Percentiles rank a stretch among this genome's conserved stretches.
Evolutionary conservation across 208 protist species (phyloP).

Genomic region (Trypanosoma cruzi): DNA sequence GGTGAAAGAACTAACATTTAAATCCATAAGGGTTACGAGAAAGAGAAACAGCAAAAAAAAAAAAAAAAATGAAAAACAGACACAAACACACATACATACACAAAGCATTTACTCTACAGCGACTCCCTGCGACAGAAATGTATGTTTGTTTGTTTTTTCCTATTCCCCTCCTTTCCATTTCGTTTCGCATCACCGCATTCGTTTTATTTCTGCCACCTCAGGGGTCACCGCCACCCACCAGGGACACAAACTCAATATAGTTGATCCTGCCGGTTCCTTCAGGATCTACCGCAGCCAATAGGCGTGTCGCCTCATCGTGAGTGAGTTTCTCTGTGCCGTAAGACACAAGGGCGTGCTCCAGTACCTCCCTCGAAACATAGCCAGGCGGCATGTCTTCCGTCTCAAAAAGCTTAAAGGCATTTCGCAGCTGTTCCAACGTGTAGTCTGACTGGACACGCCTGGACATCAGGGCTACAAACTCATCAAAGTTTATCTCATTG

Average conservation of each 20-base stretch:
- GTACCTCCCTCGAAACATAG: conserved; percentile 80
- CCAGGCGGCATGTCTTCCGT: conserved; percentile 79
- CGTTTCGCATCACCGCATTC: background rate
- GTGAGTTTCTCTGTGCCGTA: conserved; percentile 90
- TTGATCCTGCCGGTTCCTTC: conserved; percentile 84
- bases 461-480: conserved; percentile 91
- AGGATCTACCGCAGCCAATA: conserved; percentile 82
- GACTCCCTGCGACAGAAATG: background rate
- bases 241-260: conserved; percentile 89
- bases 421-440: conserved; percentile 84
- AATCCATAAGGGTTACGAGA: background rate
- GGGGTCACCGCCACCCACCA: conserved; percentile 51
- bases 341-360: conserved; percentile 87
- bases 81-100: background rate
- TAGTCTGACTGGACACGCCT: conserved; percentile 85
- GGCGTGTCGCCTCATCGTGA: conserved; percentile 70
- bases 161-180: background rate
- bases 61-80: background rate
- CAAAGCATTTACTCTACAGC: too few species aligned
- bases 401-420: conserved; percentile 93
- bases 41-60: background rate
- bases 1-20: background rate
- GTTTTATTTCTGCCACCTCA: background rate
- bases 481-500: conserved; percentile 74
- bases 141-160: background rate